Conservation (phyloP, 164 flowering plant genomes). For the Aristolochia contorta region DNA sequence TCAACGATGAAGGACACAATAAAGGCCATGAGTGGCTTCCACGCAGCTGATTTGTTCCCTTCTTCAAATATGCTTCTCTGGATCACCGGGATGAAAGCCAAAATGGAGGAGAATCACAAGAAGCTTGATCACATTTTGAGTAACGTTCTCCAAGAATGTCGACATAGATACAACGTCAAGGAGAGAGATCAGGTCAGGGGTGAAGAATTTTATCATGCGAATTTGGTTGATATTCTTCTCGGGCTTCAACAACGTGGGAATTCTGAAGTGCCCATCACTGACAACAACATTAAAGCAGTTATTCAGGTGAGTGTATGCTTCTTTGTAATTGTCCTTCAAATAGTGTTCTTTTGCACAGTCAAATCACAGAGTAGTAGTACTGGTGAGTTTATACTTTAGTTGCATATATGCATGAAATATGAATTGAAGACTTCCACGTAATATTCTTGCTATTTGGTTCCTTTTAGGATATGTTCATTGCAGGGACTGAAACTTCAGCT, state of each 20-base stretch:
- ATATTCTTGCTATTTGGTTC: not conserved
- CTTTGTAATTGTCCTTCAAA: no score
- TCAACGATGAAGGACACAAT: not conserved
- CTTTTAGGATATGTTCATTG: slow-evolving; percentile 24
- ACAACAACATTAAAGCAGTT: slow-evolving; percentile 25
- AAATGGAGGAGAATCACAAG: slow-evolving; percentile 9
- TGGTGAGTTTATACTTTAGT: no score
- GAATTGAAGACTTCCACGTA: no score
- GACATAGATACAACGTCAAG: not conserved
- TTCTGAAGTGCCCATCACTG: slow-evolving; percentile 1
- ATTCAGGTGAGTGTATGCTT: slow-evolving; percentile 20
- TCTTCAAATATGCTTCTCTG: not conserved
- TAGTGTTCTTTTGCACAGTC: no score
- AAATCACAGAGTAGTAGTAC: no score
- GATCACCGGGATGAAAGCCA: slow-evolving; percentile 1
- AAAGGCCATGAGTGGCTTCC: not conserved
- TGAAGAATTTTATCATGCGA: no score
- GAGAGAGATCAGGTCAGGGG: no score
- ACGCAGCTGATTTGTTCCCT: slow-evolving; percentile 8
- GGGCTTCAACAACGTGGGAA: slow-evolving; percentile 14
- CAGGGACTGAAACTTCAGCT: slow-evolving; percentile 29
- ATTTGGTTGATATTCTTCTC: slow-evolving; percentile 33
- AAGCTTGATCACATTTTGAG: slow-evolving; percentile 14
- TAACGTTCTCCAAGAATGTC: not conserved
- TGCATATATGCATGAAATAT: no score